Percentiles rank a stretch among this genome's conserved stretches.
Conservation (phyloP, 2,329 filamentous ascomycete genomes). For the Talaromyces sp. region DNA sequence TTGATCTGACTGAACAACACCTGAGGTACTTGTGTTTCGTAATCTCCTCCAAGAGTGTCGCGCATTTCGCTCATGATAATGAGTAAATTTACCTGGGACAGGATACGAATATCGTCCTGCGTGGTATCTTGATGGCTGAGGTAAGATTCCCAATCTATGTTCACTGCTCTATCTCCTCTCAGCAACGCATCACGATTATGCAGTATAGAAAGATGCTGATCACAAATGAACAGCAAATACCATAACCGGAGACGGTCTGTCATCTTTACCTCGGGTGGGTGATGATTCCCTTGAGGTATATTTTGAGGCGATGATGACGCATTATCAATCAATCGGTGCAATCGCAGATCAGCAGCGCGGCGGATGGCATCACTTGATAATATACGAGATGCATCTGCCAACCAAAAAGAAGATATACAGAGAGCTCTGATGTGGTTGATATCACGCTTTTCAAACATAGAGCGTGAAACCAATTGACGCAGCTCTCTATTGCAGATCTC, state of each 20-base stretch:
- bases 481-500: constrained; percentile 45
- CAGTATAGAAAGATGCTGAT: constrained; percentile 36
- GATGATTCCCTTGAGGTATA: not conserved
- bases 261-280: constrained; percentile 20
- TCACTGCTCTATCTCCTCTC: constrained; percentile 35
- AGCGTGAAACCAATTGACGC: constrained; percentile 43
- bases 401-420: constrained; percentile 51
- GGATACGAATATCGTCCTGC: constrained; percentile 33
- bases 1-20: constrained; percentile 26
- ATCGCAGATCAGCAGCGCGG: constrained; percentile 29
- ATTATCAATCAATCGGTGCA: constrained; percentile 42
- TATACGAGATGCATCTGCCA: constrained; percentile 47
- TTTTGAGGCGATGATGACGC: constrained; percentile 9
- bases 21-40: constrained; percentile 27
- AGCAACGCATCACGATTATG: constrained; percentile 36
- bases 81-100: constrained; percentile 35
- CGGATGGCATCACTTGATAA: constrained; percentile 32
- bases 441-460: constrained; percentile 47
- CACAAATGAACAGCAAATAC: constrained; percentile 36
- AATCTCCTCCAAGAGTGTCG: constrained; percentile 33
- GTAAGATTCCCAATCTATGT: constrained; percentile 34
- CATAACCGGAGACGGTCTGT: constrained; percentile 33
- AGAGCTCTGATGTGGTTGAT: constrained; percentile 48
- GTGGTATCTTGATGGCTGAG: constrained; percentile 31
- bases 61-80: constrained; percentile 38